Base-by-base conservation (phyloP, 2,329 filamentous ascomycete species). In the Cryphonectria carpinicola region DNA sequence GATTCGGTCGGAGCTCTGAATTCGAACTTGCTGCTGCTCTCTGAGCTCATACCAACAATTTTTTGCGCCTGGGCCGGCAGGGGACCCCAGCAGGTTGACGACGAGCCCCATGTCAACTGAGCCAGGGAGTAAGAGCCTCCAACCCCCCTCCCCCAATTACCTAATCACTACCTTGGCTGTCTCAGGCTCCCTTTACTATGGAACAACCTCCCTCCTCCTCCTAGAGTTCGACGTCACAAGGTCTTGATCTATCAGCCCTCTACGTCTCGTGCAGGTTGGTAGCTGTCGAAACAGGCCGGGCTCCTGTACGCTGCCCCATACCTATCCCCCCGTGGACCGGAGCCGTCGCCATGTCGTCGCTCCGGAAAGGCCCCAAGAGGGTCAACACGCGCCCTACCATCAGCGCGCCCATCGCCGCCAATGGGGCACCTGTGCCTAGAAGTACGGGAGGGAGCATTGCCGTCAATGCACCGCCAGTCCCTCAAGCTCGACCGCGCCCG, bases 311-410 rank as follows among this genome's bases (percentile, higher is more conserved):
- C 64, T 66, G n/a, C 32, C 25, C 52, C 32, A 11, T 13, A 25
- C 49, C 28, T 10, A 5, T 25, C 32, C 35, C 19, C 35, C 46
- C 17, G 28, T 41, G 22, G 28, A 64, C 58, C 49, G 28, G 56
- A 63, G 66, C 66, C 54, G 28, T 41, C 60, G 58, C 41, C 46
- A 91, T 91, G 88, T 89, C 88, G 19, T 91, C 89, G 70, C 84
- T 92, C 70, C 85, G 89, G 54, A 90, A 84, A 78, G 87, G 87
- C 39, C 79, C 82, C 69, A 90, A 90, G 80, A 83, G 89, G 76
- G 66, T 68, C 58, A 90, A 89, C 77, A 83, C 80, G 62, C 86
- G 88, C n/a, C 88, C 88, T 25, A 82, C 82, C 70, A 90, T 91
- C 77, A 90, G 88, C 78, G 86, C 88, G 8, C 88, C 88, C 39